Percentiles rank a stretch among this genome's conserved stretches.
phyloP scores from a whole-genome alignment of 306 rosid genomes.

The Abrus pulchellus region DNA sequence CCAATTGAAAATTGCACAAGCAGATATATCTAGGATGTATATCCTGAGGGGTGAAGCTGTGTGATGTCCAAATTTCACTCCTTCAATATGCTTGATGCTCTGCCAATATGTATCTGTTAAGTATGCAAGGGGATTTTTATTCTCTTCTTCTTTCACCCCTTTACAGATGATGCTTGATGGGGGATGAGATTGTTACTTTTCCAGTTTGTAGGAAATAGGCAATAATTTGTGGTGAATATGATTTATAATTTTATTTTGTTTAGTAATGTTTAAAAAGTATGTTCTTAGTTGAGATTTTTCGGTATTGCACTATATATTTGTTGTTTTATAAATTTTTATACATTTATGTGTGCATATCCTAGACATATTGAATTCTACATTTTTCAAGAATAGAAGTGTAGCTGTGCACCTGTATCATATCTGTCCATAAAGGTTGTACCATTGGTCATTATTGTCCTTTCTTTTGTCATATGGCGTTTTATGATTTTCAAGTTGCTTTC shows the following conservation, averaged over 20 bases:
- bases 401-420: neutral
- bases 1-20: conserved; percentile 10
- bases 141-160: neutral
- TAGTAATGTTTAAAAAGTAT: neutral
- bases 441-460: neutral
- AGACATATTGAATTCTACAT: neutral
- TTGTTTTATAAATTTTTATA: too few species aligned
- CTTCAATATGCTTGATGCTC: conserved; percentile 4
- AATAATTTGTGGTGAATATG: conserved; percentile 5
- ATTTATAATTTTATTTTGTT: neutral
- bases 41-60: conserved; percentile 12
- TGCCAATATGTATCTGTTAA: neutral
- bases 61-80: neutral
- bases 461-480: conserved; percentile 5
- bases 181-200: neutral
- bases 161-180: neutral
- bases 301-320: neutral
- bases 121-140: neutral
- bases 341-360: neutral
- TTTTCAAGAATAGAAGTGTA: neutral
- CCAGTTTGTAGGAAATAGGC: conserved; percentile 19
- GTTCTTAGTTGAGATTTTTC: neutral
- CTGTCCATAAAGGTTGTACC: conserved; percentile 3
- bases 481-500: neutral
- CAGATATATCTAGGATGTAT: neutral